Percentiles rank a stretch among this genome's conserved stretches.
phyloP scores from a whole-genome alignment of 768 basidiomycete species.

The Boletus eberwhitei region DNA sequence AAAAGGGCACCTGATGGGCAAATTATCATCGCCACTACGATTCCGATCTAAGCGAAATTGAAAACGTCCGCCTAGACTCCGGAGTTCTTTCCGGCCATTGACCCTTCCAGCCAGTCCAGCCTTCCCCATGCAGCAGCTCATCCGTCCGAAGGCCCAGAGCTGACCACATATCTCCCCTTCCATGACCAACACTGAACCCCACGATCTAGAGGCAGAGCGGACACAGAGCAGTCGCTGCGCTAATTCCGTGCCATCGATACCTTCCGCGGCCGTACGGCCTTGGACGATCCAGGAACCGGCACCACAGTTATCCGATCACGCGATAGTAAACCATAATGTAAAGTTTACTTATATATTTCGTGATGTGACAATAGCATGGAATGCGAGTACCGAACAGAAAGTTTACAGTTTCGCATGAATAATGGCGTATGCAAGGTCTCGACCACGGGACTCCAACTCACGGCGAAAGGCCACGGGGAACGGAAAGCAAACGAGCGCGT shows the following conservation, averaged over 20 bases:
- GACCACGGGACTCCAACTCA: neutral
- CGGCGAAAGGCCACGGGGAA: slow-evolving; percentile 4
- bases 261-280: slow-evolving; percentile 27
- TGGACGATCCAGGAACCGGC: slow-evolving; percentile 32
- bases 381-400: slow-evolving; percentile 4
- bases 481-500: slow-evolving; percentile 2
- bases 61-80: slow-evolving; percentile 13
- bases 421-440: neutral
- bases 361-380: slow-evolving; percentile 20
- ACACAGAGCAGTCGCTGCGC: slow-evolving; percentile 1
- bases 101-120: neutral
- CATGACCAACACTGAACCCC: neutral
- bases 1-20: slow-evolving; percentile 8
- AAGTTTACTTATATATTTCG: slow-evolving; percentile 18
- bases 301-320: slow-evolving; percentile 19
- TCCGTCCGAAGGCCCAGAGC: neutral
- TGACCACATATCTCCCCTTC: neutral
- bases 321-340: slow-evolving; percentile 21
- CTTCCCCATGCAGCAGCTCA: neutral
- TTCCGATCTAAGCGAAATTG: slow-evolving; percentile 33
- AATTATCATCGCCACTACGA: slow-evolving; percentile 23
- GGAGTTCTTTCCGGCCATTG: slow-evolving; percentile 10
- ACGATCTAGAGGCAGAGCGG: neutral
- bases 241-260: slow-evolving; percentile 6
- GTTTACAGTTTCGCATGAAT: slow-evolving; percentile 7